phyloP scores from a whole-genome alignment of 1,139 yeast genomes.

The Lodderomyces margitis region DNA sequence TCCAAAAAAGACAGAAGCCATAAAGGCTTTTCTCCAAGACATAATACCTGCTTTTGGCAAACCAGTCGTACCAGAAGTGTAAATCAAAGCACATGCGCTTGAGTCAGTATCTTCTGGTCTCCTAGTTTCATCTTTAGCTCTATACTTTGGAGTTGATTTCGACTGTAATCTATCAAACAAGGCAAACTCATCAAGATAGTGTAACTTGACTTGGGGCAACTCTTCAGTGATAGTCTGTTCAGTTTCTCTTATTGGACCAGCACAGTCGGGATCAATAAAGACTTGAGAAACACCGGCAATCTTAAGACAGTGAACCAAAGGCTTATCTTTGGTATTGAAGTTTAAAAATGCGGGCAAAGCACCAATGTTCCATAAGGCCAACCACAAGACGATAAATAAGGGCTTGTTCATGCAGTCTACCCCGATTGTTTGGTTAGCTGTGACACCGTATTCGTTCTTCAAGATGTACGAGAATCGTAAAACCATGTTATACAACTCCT shows the following conservation, averaged over 20 bases:
- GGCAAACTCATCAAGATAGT: conserved; percentile 56
- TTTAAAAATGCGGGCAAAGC: conserved; percentile 87
- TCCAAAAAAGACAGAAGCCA: conserved; percentile 73
- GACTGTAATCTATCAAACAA: conserved; percentile 43
- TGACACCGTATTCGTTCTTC: conserved; percentile 60
- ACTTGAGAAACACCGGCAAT: conserved; percentile 65
- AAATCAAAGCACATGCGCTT: conserved; percentile 71
- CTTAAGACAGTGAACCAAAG: conserved; percentile 78
- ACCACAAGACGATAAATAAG: conserved; percentile 74
- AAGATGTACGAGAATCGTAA: conserved; percentile 66
- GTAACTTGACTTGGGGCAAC: conserved; percentile 43
- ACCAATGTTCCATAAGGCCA: conserved; percentile 88
- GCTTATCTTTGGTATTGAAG: conserved; percentile 70
- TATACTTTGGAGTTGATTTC: conserved; percentile 47
- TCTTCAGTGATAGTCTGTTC: conserved; percentile 44
- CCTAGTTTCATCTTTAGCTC: conserved; percentile 57
- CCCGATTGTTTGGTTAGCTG: conserved; percentile 69
- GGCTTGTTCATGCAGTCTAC: conserved; percentile 83
- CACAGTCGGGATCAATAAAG: conserved; percentile 73
- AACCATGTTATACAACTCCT: conserved; percentile 63
- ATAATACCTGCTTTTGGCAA: conserved; percentile 92
- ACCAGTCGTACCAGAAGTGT: conserved; percentile 95
- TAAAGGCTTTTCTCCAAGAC: conserved; percentile 81
- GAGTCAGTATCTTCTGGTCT: conserved; percentile 56
- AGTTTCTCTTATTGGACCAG: conserved; percentile 52